These are phyloP conservation scores for Penium margaritaceum DNA, from an alignment of 139 green algal species.

Conservation along the genomic window DNA sequence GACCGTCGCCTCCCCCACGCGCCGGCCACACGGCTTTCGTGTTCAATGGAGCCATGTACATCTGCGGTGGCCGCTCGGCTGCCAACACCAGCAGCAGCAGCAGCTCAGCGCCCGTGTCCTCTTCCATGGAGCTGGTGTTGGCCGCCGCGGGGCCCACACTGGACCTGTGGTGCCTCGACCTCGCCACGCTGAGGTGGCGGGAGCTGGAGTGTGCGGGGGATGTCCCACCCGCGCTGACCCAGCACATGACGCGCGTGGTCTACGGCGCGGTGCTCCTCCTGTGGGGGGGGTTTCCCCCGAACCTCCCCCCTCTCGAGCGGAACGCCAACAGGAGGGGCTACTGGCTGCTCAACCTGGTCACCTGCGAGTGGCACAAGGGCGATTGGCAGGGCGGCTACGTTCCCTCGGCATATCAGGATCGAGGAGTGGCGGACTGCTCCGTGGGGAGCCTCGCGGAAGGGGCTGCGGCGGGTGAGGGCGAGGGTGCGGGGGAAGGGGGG, in stretches of 20 bases:
- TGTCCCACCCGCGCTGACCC: neutral
- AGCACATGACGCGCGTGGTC: neutral
- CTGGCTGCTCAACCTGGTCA: neutral
- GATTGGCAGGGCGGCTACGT: neutral
- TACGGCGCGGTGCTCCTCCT: neutral
- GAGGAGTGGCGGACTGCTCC: too few species aligned
- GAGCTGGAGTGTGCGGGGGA: neutral
- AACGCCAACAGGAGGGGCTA: neutral
- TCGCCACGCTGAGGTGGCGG: too few species aligned
- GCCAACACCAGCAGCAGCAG: too few species aligned
- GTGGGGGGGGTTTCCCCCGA: neutral
- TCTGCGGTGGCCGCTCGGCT: constrained; percentile 5
- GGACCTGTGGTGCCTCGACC: too few species aligned
- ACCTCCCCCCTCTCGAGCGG: neutral
- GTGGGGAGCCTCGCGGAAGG: too few species aligned
- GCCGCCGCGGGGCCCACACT: too few species aligned
- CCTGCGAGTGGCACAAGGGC: neutral
- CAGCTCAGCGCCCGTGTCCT: too few species aligned
- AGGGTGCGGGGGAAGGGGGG: neutral
- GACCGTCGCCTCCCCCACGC: neutral
- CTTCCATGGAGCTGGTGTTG: too few species aligned
- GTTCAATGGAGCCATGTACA: neutral
- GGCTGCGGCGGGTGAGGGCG: too few species aligned
- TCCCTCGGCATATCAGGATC: neutral
- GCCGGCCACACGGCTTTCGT: neutral